These are phyloP conservation scores for Phytophthora cactorum DNA, from an alignment of 352 stramenopile species.

Conservation along the genomic window DNA sequence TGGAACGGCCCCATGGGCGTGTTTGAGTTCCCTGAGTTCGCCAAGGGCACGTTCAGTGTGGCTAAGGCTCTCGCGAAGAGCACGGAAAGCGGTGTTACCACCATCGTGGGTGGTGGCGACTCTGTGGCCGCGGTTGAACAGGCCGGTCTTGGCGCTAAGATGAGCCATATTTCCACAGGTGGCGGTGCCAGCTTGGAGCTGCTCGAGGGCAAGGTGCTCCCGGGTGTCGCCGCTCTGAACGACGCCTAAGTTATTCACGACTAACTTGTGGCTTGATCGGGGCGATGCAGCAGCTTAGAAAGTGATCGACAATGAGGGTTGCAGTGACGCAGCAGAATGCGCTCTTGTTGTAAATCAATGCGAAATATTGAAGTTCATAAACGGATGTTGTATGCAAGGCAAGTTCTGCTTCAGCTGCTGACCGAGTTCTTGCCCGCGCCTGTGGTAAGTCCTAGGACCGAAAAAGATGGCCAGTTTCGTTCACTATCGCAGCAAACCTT, in stretches of 20 bases:
- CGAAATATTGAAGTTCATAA: not conserved
- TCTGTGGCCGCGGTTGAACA: conserved; percentile 96
- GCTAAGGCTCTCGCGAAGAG: conserved; percentile 92
- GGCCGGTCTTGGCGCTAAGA: conserved; percentile 89
- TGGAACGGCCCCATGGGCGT: conserved; percentile 98
- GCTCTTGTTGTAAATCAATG: too few species aligned
- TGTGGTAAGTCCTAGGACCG: too few species aligned
- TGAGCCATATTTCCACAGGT: conserved; percentile 98
- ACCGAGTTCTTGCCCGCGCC: too few species aligned
- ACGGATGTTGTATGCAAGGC: too few species aligned
- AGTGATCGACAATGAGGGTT: too few species aligned
- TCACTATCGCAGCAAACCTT: too few species aligned
- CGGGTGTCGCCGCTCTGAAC: conserved; percentile 95
- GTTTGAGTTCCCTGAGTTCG: conserved; percentile 98
- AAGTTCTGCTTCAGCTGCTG: too few species aligned
- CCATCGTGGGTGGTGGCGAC: conserved; percentile 95
- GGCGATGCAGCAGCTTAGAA: conserved; percentile 5
- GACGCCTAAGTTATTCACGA: conserved; percentile 44
- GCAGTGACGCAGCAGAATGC: too few species aligned
- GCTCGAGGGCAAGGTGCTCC: conserved; percentile 98
- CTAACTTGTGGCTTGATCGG: not conserved
- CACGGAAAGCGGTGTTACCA: conserved; percentile 81
- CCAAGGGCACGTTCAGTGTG: conserved; percentile 93
- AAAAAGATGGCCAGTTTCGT: too few species aligned
- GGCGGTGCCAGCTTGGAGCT: conserved; percentile 99